Evolutionary conservation across 768 basidiomycete genomes (phyloP).

Genomic region (Pisolithus sp.): DNA sequence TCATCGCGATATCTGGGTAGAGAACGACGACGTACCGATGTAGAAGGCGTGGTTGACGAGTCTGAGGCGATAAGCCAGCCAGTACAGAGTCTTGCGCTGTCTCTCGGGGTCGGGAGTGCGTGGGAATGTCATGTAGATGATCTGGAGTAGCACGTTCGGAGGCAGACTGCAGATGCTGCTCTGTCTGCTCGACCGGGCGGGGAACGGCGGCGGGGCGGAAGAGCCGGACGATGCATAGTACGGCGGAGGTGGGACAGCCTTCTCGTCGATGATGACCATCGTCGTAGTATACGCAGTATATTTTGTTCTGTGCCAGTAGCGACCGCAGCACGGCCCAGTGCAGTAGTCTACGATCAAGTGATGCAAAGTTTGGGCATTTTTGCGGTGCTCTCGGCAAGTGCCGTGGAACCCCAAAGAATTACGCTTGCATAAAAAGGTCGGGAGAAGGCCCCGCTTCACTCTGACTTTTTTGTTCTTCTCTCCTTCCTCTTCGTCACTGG

Average conservation of each 20-base stretch:
- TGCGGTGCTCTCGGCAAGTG: too few species aligned
- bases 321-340: too few species aligned
- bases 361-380: too few species aligned
- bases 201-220: conserved; percentile 32
- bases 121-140: conserved; percentile 63
- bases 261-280: conserved; percentile 45
- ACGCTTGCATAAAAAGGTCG: too few species aligned
- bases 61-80: conserved; percentile 58
- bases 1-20: background rate
- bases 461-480: too few species aligned
- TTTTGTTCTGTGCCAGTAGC: too few species aligned
- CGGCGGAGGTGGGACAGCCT: conserved; percentile 34
- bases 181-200: conserved; percentile 10
- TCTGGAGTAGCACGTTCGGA: conserved; percentile 58
- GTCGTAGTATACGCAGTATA: too few species aligned
- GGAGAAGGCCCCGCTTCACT: too few species aligned
- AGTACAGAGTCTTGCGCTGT: conserved; percentile 64
- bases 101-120: conserved; percentile 39
- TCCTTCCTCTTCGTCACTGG: conserved; percentile 8
- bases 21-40: conserved; percentile 37
- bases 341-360: too few species aligned
- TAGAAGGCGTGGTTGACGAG: conserved; percentile 64
- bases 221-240: conserved; percentile 21
- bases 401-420: too few species aligned
- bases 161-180: conserved; percentile 38